Evolutionary conservation across 371 early-diverging fungal species (phyloP).

Genomic region (Synchytrium microbalum): DNA sequence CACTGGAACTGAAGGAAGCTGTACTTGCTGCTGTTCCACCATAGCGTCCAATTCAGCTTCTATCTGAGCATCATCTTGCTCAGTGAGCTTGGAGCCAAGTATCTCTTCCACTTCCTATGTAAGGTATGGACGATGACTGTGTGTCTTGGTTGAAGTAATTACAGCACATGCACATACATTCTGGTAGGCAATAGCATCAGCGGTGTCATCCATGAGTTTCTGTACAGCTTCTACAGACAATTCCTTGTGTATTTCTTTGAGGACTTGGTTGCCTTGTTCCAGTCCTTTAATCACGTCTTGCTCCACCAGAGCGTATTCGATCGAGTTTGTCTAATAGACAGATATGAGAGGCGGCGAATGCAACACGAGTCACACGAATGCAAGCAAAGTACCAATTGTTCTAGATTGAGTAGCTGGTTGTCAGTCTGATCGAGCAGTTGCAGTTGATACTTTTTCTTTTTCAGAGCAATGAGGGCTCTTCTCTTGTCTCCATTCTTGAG

Average conservation of each 20-base stretch:
- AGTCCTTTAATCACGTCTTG: conserved; percentile 79
- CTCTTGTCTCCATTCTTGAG: conserved; percentile 57
- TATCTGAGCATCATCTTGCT: not conserved
- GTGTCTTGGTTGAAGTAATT: not conserved
- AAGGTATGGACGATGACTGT: not conserved
- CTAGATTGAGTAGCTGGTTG: conserved; percentile 76
- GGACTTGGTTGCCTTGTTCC: conserved; percentile 71
- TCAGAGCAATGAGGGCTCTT: conserved; percentile 79
- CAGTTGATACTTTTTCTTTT: conserved; percentile 93
- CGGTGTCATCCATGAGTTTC: conserved; percentile 88
- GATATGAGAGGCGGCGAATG: not conserved
- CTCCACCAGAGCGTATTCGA: conserved; percentile 88
- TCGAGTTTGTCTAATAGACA: conserved; percentile 55
- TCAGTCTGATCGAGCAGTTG: conserved; percentile 73
- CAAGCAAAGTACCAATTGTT: conserved; percentile 61
- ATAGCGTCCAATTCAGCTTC: not conserved
- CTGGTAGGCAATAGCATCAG: conserved; percentile 92
- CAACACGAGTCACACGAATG: not conserved
- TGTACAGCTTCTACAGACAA: conserved; percentile 90
- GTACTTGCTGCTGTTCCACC: not conserved
- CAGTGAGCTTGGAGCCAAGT: not conserved
- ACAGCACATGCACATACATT: conserved; percentile 55
- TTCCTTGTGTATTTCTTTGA: conserved; percentile 83
- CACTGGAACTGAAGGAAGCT: too few relatives aligned
- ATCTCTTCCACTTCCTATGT: not conserved